Evolutionary conservation across 768 basidiomycete genomes (phyloP).

Genomic region (Psilocybe tampanensis): DNA sequence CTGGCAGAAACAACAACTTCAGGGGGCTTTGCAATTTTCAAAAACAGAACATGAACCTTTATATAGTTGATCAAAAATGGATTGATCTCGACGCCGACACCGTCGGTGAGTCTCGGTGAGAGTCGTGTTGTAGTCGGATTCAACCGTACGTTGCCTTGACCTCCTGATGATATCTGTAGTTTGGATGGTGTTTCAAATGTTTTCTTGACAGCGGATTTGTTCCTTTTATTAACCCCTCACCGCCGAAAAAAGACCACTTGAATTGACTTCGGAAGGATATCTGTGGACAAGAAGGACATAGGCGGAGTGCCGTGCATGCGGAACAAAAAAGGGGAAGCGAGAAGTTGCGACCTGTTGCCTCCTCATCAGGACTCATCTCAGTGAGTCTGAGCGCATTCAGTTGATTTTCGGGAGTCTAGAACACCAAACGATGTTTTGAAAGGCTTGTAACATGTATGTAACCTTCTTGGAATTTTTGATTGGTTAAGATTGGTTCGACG

Average conservation of each 20-base stretch:
- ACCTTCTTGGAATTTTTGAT: too few species aligned
- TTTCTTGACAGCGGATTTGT: conserved; percentile 6
- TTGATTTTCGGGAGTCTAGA: too few species aligned
- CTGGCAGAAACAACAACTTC: conserved; percentile 1
- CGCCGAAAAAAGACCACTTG: neutral
- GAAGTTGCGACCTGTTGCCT: too few species aligned
- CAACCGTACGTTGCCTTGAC: conserved; percentile 28
- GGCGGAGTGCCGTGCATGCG: too few species aligned
- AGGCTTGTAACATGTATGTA: too few species aligned
- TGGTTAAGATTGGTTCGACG: too few species aligned
- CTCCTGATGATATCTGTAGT: conserved; percentile 18
- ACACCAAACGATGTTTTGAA: too few species aligned
- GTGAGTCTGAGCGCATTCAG: too few species aligned
- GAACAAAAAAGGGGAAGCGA: neutral
- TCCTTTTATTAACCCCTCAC: neutral
- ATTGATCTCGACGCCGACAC: conserved; percentile 6
- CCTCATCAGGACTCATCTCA: too few species aligned
- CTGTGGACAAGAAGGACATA: too few species aligned
- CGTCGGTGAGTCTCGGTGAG: conserved; percentile 5
- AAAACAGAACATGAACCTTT: neutral
- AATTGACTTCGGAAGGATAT: too few species aligned
- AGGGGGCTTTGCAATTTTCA: neutral
- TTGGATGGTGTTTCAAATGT: conserved; percentile 16
- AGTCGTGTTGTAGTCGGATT: conserved; percentile 21
- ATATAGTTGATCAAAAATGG: neutral